These are phyloP conservation scores for Candida taoyuanica DNA, from an alignment of 805 yeast genomes.

Conservation along the genomic window DNA sequence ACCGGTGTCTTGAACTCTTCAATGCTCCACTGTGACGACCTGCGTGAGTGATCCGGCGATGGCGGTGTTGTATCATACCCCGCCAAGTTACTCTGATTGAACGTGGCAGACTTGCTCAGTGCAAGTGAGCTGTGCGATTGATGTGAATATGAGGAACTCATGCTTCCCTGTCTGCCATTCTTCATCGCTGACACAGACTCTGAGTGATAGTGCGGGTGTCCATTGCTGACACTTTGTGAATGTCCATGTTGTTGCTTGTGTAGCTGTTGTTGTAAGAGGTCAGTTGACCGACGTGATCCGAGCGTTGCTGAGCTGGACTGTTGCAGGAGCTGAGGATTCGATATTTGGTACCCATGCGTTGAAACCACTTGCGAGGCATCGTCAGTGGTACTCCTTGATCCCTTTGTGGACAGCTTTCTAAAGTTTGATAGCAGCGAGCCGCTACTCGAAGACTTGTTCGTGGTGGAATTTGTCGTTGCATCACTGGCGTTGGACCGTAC, in stretches of 20 bases:
- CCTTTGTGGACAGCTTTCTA: slow-evolving; percentile 24
- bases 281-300: slow-evolving; percentile 6
- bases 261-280: slow-evolving; percentile 9
- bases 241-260: slow-evolving; percentile 2
- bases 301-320: slow-evolving; percentile 5
- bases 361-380: slow-evolving; percentile 1
- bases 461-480: slow-evolving; percentile 4
- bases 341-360: slow-evolving; percentile 15
- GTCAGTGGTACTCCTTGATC: slow-evolving; percentile 12
- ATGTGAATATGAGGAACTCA: slow-evolving; percentile 22
- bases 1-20: slow-evolving; percentile 21
- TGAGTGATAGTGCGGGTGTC: slow-evolving; percentile 1
- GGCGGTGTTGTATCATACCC: slow-evolving; percentile 21
- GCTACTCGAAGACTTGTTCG: slow-evolving; percentile 13
- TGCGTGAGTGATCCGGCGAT: slow-evolving; percentile 26
- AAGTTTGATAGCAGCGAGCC: slow-evolving; percentile 26
- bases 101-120: slow-evolving; percentile 24
- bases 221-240: neutral
- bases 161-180: slow-evolving; percentile 23
- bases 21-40: slow-evolving; percentile 24
- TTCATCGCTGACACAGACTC: slow-evolving; percentile 7
- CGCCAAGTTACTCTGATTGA: slow-evolving; percentile 21
- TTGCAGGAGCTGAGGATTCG: slow-evolving; percentile 26
- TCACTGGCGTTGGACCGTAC: slow-evolving; percentile 11
- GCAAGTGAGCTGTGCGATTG: slow-evolving; percentile 26